Evolutionary conservation across 208 protist genomes (phyloP).

Genomic region (Phytomonas serpens): DNA sequence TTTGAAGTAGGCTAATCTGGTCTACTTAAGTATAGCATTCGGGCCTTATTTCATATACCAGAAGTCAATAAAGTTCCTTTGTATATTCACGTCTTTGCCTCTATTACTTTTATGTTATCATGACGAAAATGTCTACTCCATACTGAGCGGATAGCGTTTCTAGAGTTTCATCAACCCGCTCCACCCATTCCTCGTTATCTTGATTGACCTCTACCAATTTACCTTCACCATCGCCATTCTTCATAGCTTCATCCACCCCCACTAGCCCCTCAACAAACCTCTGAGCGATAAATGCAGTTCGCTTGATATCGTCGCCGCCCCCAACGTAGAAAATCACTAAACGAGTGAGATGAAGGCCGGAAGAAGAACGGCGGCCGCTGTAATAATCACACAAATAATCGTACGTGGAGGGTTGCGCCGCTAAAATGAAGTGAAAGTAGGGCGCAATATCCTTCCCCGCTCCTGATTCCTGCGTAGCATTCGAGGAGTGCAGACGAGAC

Average conservation of each 20-base stretch:
- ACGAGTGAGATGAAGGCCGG: background rate
- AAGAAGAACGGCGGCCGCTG: constrained; percentile 1
- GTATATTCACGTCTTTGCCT: background rate
- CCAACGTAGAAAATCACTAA: background rate
- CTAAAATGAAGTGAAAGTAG: constrained; percentile 74
- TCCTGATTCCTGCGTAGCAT: background rate
- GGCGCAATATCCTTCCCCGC: constrained; percentile 5
- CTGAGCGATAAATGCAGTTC: background rate
- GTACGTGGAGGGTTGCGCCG: constrained; percentile 59
- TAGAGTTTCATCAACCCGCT: background rate
- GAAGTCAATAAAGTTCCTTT: background rate
- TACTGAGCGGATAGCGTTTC: background rate
- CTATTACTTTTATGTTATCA: background rate
- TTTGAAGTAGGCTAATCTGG: no score
- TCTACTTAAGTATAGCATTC: no score
- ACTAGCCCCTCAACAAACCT: background rate
- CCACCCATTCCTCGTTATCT: background rate
- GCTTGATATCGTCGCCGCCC: constrained; percentile 4
- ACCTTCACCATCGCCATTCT: background rate
- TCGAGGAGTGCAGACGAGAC: constrained; percentile 9
- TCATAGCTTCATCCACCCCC: background rate
- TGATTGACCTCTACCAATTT: background rate
- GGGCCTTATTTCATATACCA: no score
- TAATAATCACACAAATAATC: constrained; percentile 71
- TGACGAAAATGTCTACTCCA: background rate